phyloP scores from a whole-genome alignment of 179 eudicot genomes.

The Carnegiea gigantea region DNA sequence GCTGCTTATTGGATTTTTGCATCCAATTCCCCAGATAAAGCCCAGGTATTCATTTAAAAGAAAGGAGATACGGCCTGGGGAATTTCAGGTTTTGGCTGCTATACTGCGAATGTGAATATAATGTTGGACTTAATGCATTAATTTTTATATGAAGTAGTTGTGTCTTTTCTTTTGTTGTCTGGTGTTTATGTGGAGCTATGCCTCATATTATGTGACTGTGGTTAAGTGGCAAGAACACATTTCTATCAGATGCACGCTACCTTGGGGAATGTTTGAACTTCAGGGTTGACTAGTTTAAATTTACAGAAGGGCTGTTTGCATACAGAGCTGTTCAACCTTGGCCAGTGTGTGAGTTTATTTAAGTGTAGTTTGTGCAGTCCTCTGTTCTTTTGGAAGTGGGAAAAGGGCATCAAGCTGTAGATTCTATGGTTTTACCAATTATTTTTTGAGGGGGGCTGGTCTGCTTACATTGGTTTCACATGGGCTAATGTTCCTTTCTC shows the following conservation, averaged over 20 bases:
- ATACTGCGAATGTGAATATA: not conserved
- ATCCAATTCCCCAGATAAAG: conserved; percentile 56
- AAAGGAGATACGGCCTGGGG: conserved; percentile 92
- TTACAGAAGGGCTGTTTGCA: not conserved
- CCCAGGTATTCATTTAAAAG: conserved; percentile 96
- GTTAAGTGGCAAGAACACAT: not conserved
- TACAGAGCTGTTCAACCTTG: too few relatives aligned
- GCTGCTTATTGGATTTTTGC: conserved; percentile 1
- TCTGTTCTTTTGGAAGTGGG: too few relatives aligned
- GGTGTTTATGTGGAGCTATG: not conserved
- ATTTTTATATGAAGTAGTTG: not conserved
- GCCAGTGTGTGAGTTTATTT: too few relatives aligned
- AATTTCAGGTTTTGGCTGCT: conserved; percentile 59
- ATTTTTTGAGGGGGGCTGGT: not conserved
- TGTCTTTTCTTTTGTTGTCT: not conserved
- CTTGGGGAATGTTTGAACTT: not conserved
- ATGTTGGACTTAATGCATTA: not conserved
- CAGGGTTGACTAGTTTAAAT: not conserved
- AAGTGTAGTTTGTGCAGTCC: too few relatives aligned
- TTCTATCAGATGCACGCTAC: not conserved
- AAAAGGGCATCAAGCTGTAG: not conserved
- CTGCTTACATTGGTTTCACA: not conserved
- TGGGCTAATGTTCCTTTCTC: not conserved
- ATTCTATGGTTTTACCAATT: not conserved
- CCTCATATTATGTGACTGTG: not conserved